Percentiles rank a stretch among this genome's conserved stretches.
These are phyloP conservation scores for Plicaturopsis crispa DNA, from an alignment of 768 basidiomycete genomes.

Conservation along the genomic window DNA sequence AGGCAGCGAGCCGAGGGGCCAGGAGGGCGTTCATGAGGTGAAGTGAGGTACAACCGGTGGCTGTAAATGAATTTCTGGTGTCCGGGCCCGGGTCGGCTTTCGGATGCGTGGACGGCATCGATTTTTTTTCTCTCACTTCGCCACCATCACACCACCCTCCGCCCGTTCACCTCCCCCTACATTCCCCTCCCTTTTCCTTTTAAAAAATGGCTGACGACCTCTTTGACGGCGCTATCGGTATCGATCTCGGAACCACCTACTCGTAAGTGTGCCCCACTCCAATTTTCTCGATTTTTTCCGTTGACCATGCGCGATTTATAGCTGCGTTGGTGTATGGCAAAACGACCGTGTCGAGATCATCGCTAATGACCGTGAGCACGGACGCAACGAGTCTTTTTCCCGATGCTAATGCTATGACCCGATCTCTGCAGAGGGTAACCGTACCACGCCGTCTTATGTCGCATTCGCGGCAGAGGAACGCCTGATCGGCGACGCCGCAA, in stretches of 20 bases:
- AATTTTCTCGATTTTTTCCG: constrained; percentile 12
- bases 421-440: constrained; percentile 75
- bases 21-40: too few species aligned
- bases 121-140: constrained; percentile 29
- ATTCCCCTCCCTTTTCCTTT: constrained; percentile 20
- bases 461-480: constrained; percentile 96
- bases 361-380: constrained; percentile 81
- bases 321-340: constrained; percentile 99
- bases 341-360: constrained; percentile 99
- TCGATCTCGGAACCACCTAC: constrained; percentile 97
- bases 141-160: constrained; percentile 24
- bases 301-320: constrained; percentile 24
- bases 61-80: too few species aligned
- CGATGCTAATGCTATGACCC: background rate
- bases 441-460: constrained; percentile 98
- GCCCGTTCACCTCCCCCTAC: constrained; percentile 27
- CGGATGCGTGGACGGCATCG: constrained; percentile 22
- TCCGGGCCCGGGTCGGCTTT: too few species aligned
- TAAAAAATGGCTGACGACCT: constrained; percentile 78
- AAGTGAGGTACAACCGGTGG: too few species aligned
- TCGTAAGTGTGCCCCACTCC: constrained; percentile 44
- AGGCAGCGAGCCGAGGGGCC: too few species aligned
- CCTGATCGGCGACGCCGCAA: constrained; percentile 97
- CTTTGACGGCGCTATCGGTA: constrained; percentile 95
- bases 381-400: background rate